These are phyloP conservation scores for Neurospora hispaniola DNA, from an alignment of 495 filamentous ascomycete genomes.

Conservation along the genomic window DNA sequence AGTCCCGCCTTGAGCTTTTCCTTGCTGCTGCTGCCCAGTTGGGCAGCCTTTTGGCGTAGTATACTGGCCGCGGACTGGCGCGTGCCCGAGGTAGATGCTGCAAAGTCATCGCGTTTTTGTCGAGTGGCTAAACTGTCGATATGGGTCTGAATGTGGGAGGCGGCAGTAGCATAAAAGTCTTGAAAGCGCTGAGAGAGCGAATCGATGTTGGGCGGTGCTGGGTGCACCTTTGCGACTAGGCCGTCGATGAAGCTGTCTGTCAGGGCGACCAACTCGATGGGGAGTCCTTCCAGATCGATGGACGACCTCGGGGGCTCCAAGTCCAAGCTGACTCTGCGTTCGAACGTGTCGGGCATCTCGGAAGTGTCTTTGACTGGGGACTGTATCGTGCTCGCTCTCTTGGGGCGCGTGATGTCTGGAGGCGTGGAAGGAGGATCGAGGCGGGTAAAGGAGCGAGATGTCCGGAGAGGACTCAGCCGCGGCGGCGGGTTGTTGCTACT, in stretches of 20 bases:
- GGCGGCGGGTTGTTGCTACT: constrained; percentile 6
- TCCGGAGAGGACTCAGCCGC: constrained; percentile 14
- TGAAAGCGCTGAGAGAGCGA: constrained; percentile 82
- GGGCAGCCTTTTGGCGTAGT: constrained; percentile 40
- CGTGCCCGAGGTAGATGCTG: constrained; percentile 39
- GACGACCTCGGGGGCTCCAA: constrained; percentile 44
- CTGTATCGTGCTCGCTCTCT: constrained; percentile 54
- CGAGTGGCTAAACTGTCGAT: constrained; percentile 69
- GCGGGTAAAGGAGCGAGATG: constrained; percentile 19
- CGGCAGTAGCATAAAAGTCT: constrained; percentile 80
- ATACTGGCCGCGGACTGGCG: constrained; percentile 41
- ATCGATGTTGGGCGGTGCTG: constrained; percentile 72
- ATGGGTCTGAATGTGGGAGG: constrained; percentile 77
- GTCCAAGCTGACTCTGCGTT: constrained; percentile 43
- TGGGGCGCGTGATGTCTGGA: constrained; percentile 26
- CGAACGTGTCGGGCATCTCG: constrained; percentile 38
- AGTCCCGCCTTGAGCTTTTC: constrained; percentile 32
- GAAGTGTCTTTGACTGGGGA: constrained; percentile 21
- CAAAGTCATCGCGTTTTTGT: constrained; percentile 51
- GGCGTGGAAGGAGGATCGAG: constrained; percentile 9
- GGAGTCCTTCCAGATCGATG: constrained; percentile 71
- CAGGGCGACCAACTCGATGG: constrained; percentile 82
- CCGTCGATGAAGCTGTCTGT: constrained; percentile 93
- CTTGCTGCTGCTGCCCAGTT: constrained; percentile 38
- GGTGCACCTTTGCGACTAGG: constrained; percentile 75